Evolutionary conservation across 805 yeast genomes (phyloP).

Genomic region (Sugiyamaella qingdaonensis): DNA sequence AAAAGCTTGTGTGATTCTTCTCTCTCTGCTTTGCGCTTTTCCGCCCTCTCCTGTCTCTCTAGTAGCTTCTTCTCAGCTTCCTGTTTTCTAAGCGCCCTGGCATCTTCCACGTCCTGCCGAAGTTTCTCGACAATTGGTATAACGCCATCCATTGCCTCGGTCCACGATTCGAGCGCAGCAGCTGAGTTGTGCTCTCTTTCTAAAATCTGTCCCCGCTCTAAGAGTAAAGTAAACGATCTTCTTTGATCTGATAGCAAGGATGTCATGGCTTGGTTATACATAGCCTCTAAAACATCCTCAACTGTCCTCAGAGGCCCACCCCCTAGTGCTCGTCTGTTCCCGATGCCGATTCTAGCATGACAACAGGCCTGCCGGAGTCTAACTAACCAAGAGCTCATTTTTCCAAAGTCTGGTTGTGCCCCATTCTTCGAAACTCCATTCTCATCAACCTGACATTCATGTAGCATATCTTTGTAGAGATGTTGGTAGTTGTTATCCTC

Average conservation of each 20-base stretch:
- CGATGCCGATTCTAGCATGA: constrained; percentile 49
- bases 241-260: constrained; percentile 49
- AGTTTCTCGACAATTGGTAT: constrained; percentile 21
- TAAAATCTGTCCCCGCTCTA: constrained; percentile 64
- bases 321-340: constrained; percentile 28
- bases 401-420: constrained; percentile 32
- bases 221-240: constrained; percentile 39
- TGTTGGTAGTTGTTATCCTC: constrained; percentile 82
- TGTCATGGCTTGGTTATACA: constrained; percentile 54
- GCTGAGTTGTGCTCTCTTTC: constrained; percentile 55
- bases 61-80: constrained; percentile 4
- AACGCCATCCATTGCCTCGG: constrained; percentile 37
- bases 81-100: constrained; percentile 27
- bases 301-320: constrained; percentile 44
- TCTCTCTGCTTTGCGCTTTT: neutral
- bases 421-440: neutral
- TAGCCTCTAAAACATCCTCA: constrained; percentile 61
- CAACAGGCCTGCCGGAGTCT: constrained; percentile 76
- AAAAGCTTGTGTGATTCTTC: constrained; percentile 1
- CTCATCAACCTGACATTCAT: constrained; percentile 42
- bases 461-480: constrained; percentile 54
- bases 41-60: neutral
- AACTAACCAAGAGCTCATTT: constrained; percentile 59
- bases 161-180: constrained; percentile 48
- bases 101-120: constrained; percentile 14